Conservation (phyloP, 208 protist genomes). For the Vickermania spadyakhi region DNA sequence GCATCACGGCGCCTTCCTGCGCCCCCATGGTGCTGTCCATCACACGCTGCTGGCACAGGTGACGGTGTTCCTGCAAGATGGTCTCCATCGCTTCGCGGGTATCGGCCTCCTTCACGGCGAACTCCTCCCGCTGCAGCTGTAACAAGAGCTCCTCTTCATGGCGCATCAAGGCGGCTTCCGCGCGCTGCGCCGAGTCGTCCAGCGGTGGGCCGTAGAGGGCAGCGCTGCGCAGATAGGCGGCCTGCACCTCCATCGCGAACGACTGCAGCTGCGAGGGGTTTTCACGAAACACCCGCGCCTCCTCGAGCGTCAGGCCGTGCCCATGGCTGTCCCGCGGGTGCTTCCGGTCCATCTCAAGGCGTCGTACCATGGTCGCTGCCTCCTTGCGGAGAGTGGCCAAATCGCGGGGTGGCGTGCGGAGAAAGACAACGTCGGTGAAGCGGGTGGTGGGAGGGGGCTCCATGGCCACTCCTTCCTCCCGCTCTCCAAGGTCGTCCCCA, state of each 20-base stretch:
- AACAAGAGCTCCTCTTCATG: slow-evolving; percentile 9
- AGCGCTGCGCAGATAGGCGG: neutral
- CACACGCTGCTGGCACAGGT: slow-evolving; percentile 49
- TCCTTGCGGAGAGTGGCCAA: slow-evolving; percentile 4
- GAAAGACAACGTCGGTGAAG: slow-evolving; percentile 23
- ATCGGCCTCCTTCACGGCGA: slow-evolving; percentile 19
- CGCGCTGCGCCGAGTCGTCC: slow-evolving; percentile 1
- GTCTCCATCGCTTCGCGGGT: slow-evolving; percentile 12
- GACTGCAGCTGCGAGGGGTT: neutral
- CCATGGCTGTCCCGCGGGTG: neutral
- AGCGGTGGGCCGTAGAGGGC: slow-evolving; percentile 5
- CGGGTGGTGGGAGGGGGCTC: slow-evolving; percentile 20
- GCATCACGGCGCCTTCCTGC: slow-evolving; percentile 20
- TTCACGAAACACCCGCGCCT: neutral
- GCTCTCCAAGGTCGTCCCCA: slow-evolving; percentile 2
- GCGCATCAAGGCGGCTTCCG: slow-evolving; percentile 3
- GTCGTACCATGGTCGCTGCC: neutral
- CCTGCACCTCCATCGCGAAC: neutral
- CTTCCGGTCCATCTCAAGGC: neutral
- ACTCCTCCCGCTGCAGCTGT: slow-evolving; percentile 15
- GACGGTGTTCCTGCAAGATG: slow-evolving; percentile 27
- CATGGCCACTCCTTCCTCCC: slow-evolving; percentile 12
- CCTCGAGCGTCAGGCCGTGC: neutral
- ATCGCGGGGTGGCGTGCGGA: slow-evolving; percentile 20
- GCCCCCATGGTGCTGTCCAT: slow-evolving; percentile 28